Conservation (phyloP, 805 yeast genomes). For the Debaryomyces tyrocola region DNA sequence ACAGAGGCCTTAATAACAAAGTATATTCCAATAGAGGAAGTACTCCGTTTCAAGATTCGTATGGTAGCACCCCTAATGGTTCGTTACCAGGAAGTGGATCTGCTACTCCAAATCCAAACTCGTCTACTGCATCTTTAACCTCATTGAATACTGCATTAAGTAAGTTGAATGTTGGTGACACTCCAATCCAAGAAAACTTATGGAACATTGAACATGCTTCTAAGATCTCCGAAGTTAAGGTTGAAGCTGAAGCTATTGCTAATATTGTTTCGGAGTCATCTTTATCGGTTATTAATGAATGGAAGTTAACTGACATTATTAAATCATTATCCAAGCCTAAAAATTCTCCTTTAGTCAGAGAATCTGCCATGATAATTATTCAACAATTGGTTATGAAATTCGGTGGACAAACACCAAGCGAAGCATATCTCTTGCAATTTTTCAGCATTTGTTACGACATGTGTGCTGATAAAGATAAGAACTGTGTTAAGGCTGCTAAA, state of each 20-base stretch:
- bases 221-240: conserved; percentile 54
- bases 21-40: too few relatives aligned
- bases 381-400: conserved; percentile 58
- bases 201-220: conserved; percentile 50
- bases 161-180: conserved; percentile 51
- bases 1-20: conserved; percentile 1
- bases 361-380: conserved; percentile 66
- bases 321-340: conserved; percentile 71
- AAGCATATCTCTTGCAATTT: conserved; percentile 68
- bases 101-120: conserved; percentile 34
- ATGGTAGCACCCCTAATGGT: conserved; percentile 20
- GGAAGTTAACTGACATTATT: conserved; percentile 65
- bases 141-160: conserved; percentile 71
- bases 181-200: conserved; percentile 67
- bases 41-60: too few relatives aligned
- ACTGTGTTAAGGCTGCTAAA: conserved; percentile 85
- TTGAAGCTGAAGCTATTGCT: conserved; percentile 54
- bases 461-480: conserved; percentile 82
- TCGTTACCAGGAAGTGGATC: conserved; percentile 37
- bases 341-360: conserved; percentile 72
- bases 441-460: conserved; percentile 67
- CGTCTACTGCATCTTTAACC: conserved; percentile 71
- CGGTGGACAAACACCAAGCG: conserved; percentile 70
- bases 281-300: conserved; percentile 49
- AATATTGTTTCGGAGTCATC: conserved; percentile 47